phyloP scores from a whole-genome alignment of 2,329 filamentous ascomycete species.

The Stemphylium lycopersici region DNA sequence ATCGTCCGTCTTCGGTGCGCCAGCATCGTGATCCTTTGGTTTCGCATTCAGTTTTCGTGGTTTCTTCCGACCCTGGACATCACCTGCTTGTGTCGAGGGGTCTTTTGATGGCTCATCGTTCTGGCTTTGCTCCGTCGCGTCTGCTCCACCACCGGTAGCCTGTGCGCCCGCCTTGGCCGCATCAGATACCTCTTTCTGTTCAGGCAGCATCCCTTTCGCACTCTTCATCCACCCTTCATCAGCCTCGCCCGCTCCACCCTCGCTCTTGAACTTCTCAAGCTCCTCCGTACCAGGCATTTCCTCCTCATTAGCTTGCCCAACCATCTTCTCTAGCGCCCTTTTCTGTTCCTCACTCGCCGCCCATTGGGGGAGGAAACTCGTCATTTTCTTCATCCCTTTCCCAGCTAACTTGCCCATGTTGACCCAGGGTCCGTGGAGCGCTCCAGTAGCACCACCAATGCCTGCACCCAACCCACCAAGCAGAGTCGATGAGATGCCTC shows the following conservation, averaged over 20 bases:
- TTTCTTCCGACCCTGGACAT: constrained; percentile 17
- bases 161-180: constrained; percentile 2
- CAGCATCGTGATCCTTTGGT: not conserved
- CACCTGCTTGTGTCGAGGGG: not conserved
- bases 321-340: constrained; percentile 27
- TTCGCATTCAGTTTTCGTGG: constrained; percentile 23
- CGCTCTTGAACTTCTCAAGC: constrained; percentile 21
- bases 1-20: not conserved
- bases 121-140: not conserved
- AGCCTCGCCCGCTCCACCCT: constrained; percentile 11
- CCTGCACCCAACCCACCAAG: constrained; percentile 28
- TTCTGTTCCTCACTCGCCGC: constrained; percentile 27
- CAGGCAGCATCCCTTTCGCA: constrained; percentile 20
- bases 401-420: constrained; percentile 21
- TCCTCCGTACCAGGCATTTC: constrained; percentile 24
- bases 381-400: constrained; percentile 25
- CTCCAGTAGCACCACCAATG: constrained; percentile 24
- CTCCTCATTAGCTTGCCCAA: constrained; percentile 23
- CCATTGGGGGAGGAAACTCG: constrained; percentile 23
- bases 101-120: not conserved
- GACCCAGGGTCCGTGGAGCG: constrained; percentile 21
- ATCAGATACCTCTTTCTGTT: constrained; percentile 8
- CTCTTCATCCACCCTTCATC: constrained; percentile 17
- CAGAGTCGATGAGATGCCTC: constrained; percentile 27
- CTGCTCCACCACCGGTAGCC: not conserved